Base-by-base conservation (phyloP, 306 rosid genomes). In the Prunus davidiana region DNA sequence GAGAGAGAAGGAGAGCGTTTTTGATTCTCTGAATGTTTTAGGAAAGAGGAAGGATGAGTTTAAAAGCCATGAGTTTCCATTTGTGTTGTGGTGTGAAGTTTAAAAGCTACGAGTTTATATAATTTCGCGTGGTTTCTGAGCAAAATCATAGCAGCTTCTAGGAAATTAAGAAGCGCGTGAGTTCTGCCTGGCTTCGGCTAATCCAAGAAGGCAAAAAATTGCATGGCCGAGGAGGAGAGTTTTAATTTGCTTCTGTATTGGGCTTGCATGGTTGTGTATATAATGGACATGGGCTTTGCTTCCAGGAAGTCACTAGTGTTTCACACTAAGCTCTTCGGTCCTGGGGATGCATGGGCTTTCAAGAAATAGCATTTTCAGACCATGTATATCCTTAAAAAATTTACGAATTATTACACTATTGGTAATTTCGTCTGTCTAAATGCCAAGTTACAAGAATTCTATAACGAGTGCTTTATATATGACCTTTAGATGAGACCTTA, bases 401-500 rank as follows among this genome's bases (percentile, higher is more conserved):
- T 5, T 32, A 32, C 38, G 1, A 5, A 32, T 32, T 32, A 0
- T 32, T 32, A 24, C 25, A 32, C 38, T 32, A 32, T 32, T 5
- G 41, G 41, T 3, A 34, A 5, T 8, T 34, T 34, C 0, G 41
- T 34, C 8, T 0, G 41, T 34, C 41, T 34, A 32, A 32, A 32
- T 32, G 38, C 38, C 38, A 5, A 1, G 38, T 5, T 32, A 32
- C 7, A 32, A 0, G 38, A 32, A 32, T 32, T 32, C 38, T 32
- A 5, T 5, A 34, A 0, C 1, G 2, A 34, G 38, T 0, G 0
- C 0, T 0, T 5, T 34, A 34, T 34, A 32, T 5, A 32, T 32
- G 38, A 7, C 0, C 1, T 0, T 32, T 32, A 32, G 1, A 1
- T 1, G 7, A 32, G 6, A 5, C 1, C 0, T 1, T 5, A 32